Percentiles rank a stretch among this genome's conserved stretches.
These are phyloP conservation scores for Sporothrix curviconia DNA, from an alignment of 2,329 filamentous ascomycete species.

Conservation along the genomic window DNA sequence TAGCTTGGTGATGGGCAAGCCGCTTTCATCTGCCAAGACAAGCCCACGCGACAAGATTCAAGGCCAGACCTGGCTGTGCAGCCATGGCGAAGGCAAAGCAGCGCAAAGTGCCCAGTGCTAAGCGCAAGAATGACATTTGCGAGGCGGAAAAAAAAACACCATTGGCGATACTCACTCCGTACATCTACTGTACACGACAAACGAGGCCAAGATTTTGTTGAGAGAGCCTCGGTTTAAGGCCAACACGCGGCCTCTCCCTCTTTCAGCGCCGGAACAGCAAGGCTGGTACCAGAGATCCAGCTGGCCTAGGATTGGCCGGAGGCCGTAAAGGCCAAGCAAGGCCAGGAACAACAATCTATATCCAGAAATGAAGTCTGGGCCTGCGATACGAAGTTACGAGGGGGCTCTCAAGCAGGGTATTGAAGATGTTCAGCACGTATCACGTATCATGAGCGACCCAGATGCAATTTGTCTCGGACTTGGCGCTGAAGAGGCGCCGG, in stretches of 20 bases:
- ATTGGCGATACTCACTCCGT: neutral
- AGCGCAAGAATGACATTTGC: neutral
- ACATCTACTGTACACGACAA: too few species aligned
- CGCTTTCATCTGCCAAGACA: neutral
- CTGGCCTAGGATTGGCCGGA: too few species aligned
- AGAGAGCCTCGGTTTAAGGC: neutral
- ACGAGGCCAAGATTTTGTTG: neutral
- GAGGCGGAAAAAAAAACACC: neutral
- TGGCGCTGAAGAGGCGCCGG: constrained; percentile 7
- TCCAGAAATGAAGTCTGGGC: too few species aligned
- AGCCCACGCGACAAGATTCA: neutral
- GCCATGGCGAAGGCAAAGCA: neutral
- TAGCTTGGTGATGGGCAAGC: neutral
- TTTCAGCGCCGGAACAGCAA: too few species aligned
- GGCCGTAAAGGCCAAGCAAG: too few species aligned
- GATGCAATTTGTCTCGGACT: constrained; percentile 1
- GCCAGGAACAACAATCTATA: too few species aligned
- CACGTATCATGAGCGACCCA: neutral
- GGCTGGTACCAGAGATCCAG: too few species aligned
- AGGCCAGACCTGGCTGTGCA: neutral
- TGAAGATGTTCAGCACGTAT: too few species aligned
- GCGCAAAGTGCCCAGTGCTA: neutral
- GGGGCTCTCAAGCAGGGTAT: too few species aligned
- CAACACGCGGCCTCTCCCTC: constrained; percentile 2
- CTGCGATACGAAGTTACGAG: too few species aligned